Evolutionary conservation across 495 filamentous ascomycete genomes (phyloP), one percentile per base, ranked within the genome.

Genomic region (Aspergillus cristatus): DNA sequence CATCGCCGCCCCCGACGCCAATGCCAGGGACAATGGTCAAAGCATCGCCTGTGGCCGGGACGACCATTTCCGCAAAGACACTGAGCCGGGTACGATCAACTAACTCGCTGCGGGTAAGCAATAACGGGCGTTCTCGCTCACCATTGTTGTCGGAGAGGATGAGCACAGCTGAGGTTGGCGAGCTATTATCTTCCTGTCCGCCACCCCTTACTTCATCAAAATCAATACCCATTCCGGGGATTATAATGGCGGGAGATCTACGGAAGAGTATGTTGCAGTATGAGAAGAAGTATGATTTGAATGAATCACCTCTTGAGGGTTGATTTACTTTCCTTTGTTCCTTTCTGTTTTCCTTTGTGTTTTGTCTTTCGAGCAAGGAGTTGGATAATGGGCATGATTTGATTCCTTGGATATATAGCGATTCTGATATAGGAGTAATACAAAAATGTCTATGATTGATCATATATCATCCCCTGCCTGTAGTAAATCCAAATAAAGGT

Each of bases 21-120:
- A 79, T 78, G 0, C 73, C 79, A 0, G 81, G 80, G 0, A 93
- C 84, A 0, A 64, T 78, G 14, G 77, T 93, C 25, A 69, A 74
- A 6, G 86, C 82, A 7, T 76, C 80, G 1, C 83, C 84, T 1
- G 71, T 76, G 18, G 80, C 79, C 0, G 84, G 81, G 0, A 74
- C 79, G 50, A 65, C 77, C 11, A 78, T 88, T 12, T 71, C 75
- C 7, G 68, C 77, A 22, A 66, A 68, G 34, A 66, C 72, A 1
- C 60, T 85, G 35, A 73, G 65, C 14, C 71, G 81, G 8, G 79
- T 85, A 72, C 68, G 80, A 16, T 85, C 81, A 34, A 78, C 71
- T 14, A 80, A 74, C 48, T 61, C 79, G 5, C 65, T 81, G 4
- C 63, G 55, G 2, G 47, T 54, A 8, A 8, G 20, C 11, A 46